These are phyloP conservation scores for Tuber melanosporum DNA, from an alignment of 495 filamentous ascomycete genomes.

Conservation along the genomic window DNA sequence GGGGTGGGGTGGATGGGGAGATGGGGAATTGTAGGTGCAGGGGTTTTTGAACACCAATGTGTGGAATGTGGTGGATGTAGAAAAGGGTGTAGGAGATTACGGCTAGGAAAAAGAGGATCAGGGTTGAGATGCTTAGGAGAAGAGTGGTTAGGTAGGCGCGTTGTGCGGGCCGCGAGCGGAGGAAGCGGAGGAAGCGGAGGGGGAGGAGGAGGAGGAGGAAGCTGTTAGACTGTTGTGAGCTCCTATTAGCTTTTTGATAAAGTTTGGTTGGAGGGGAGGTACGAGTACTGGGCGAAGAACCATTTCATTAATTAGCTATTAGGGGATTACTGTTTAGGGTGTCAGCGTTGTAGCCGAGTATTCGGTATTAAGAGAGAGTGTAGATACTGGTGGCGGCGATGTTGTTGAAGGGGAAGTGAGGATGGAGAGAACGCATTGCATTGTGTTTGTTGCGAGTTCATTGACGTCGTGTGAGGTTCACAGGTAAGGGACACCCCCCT, in stretches of 20 bases:
- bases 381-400: background rate
- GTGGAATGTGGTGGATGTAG: conserved; percentile 76
- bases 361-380: background rate
- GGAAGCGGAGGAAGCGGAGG: conserved; percentile 15
- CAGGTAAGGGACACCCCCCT: background rate
- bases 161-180: conserved; percentile 53
- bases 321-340: background rate
- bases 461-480: conserved; percentile 1
- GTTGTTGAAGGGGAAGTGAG: background rate
- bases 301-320: conserved; percentile 2
- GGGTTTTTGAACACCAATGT: conserved; percentile 45
- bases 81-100: conserved; percentile 59
- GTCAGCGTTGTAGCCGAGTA: background rate
- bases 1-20: background rate
- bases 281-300: background rate
- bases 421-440: background rate
- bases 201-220: conserved; percentile 28
- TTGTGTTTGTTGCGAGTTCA: background rate
- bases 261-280: conserved; percentile 6
- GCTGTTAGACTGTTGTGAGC: conserved; percentile 39
- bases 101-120: conserved; percentile 32
- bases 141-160: conserved; percentile 71
- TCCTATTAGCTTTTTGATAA: conserved; percentile 9
- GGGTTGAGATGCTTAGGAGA: conserved; percentile 58
- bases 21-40: conserved; percentile 21